Evolutionary conservation across 108 stramenopile species (phyloP).

Genomic region (Skeletonema menzelii): DNA sequence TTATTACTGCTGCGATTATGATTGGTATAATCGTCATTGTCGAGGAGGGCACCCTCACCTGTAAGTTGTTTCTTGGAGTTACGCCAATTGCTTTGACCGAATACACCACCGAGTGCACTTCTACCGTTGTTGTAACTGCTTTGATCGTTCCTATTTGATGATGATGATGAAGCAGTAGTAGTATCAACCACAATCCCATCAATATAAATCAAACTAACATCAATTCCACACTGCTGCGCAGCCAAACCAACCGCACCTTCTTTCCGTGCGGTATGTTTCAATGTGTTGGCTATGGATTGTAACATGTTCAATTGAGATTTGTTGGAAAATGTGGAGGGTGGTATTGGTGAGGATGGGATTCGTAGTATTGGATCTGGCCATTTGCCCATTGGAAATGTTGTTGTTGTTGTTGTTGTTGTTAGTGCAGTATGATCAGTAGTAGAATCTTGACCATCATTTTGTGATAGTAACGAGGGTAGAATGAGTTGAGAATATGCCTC

Average conservation of each 20-base stretch:
- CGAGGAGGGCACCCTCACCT: not conserved
- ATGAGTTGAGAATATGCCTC: slow-evolving; percentile 17
- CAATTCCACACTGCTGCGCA: slow-evolving; percentile 86
- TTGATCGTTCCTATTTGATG: too few relatives aligned
- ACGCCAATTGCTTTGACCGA: not conserved
- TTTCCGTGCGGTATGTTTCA: slow-evolving; percentile 56
- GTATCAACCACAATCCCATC: slow-evolving; percentile 25
- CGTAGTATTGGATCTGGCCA: slow-evolving; percentile 87
- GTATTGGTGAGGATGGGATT: slow-evolving; percentile 37
- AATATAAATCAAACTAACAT: slow-evolving; percentile 69
- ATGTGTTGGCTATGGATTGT: slow-evolving; percentile 31
- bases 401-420: not conserved
- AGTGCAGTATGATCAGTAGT: too few relatives aligned
- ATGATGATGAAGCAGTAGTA: not conserved
- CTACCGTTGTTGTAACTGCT: slow-evolving; percentile 6
- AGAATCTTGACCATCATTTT: too few relatives aligned
- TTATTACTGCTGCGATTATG: not conserved
- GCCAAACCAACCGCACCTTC: slow-evolving; percentile 82
- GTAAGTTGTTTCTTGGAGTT: slow-evolving; percentile 1
- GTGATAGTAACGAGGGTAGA: not conserved
- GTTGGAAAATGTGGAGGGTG: slow-evolving; percentile 20
- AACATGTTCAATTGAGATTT: slow-evolving; percentile 4
- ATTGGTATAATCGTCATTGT: not conserved
- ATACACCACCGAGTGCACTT: not conserved
- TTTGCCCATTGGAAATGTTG: slow-evolving; percentile 55